Evolutionary conservation across 768 basidiomycete genomes (phyloP).

Genomic region (Phanerochaete carnosa): DNA sequence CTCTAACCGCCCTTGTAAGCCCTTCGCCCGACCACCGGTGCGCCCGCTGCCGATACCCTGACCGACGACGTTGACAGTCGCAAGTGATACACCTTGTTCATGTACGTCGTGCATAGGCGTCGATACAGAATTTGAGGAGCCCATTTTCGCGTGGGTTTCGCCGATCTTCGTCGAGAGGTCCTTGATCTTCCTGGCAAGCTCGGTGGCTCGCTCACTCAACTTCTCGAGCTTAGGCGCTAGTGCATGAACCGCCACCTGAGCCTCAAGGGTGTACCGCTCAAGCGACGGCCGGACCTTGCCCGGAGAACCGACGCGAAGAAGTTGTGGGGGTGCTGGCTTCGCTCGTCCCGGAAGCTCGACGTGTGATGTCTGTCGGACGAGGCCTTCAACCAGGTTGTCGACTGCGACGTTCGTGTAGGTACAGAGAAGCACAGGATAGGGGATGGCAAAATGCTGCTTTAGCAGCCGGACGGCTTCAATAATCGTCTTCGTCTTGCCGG

Average conservation of each 20-base stretch:
- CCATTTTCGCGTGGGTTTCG: not conserved
- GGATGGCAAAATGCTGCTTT: conserved; percentile 80
- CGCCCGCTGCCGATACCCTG: not conserved
- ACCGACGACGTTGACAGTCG: not conserved
- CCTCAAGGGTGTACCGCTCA: conserved; percentile 55
- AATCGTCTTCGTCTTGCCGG: conserved; percentile 91
- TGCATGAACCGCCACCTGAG: conserved; percentile 60
- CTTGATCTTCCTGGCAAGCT: conserved; percentile 20
- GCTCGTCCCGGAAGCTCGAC: conserved; percentile 51
- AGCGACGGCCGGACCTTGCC: conserved; percentile 59
- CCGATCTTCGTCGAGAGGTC: conserved; percentile 26
- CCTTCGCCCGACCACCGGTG: not conserved
- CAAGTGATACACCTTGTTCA: not conserved
- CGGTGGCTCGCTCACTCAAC: conserved; percentile 37
- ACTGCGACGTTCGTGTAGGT: conserved; percentile 94
- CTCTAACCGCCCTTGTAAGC: conserved; percentile 20
- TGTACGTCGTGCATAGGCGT: not conserved
- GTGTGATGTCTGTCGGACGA: conserved; percentile 36
- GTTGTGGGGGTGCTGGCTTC: conserved; percentile 53
- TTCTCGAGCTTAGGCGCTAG: conserved; percentile 42
- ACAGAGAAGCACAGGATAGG: conserved; percentile 84
- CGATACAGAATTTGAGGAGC: not conserved
- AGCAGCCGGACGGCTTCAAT: conserved; percentile 80
- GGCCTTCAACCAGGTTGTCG: conserved; percentile 82
- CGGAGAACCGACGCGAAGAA: conserved; percentile 71